Base-by-base conservation (phyloP, 164 flowering plant genomes). In the Macadamia tetraphylla region DNA sequence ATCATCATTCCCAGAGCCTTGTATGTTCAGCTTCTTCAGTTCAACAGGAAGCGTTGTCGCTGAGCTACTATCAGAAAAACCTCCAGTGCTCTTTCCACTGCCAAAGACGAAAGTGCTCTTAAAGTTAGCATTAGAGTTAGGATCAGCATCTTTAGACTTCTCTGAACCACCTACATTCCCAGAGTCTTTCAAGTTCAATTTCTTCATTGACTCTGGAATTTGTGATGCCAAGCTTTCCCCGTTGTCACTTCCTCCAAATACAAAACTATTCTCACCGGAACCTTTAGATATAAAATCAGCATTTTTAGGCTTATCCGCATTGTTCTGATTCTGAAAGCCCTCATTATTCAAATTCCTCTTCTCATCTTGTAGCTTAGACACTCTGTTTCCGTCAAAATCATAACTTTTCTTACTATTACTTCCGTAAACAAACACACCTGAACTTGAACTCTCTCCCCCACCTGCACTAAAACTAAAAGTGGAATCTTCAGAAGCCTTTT, bases 301-400 rank as follows among this genome's bases (percentile, higher is more conserved):
- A 9, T 58, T 67, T 49, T 62, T 30, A 23, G 62, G 55, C 51
- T 75, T 73, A 51, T 75, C 64, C 32, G 30, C 6, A 53, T 31
- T 62, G 15, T 58, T 64, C 17, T 29, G 13, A 29, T 61, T 70
- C n/a, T 44, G 55, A 56, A 71, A 52, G 14, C 64, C 74, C 57
- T 67, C 71, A 60, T 84, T 75, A 48, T 75, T 76, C 73, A 86
- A 65, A 63, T 77, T 83, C 67, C 59, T 67, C 78, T 79, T 79
- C 69, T 86, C 82, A 67, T 76, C 77, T 14, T 79, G 76, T 13
- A 83, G 77, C 17, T 71, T 78, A 46, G 66, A 60, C 42, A 30
- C 63, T n/a, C 17, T 18, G 65, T 43, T 66, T 31, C 49, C 60
- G 59, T 46, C 58, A 42, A 59, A 52, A 55, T 29, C 59, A 61